Base-by-base conservation (phyloP, 2,329 filamentous ascomycete genomes). In the Sarocladium oryzae region DNA sequence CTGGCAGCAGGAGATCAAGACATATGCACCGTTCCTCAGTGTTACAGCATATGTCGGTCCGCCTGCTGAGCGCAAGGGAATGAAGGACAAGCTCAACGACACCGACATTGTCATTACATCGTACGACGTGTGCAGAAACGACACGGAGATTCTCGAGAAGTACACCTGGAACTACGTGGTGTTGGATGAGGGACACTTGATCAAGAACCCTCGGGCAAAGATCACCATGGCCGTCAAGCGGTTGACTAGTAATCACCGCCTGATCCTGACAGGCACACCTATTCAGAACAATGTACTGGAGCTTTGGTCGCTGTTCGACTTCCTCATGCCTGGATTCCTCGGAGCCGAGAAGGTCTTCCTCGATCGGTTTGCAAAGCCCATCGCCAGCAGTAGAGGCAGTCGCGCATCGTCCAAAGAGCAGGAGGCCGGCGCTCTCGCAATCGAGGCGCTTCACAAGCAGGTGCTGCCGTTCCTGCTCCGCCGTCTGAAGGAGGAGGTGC, bases 381-480 rank as follows among this genome's bases (percentile, higher is more conserved):
- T 96, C 59, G 89, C 92, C 1, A 91, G 91, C 3, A 96, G 89
- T 62, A 87, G 95, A 18, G 96, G 91, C 65, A 92, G 89, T 69
- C 99, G 97, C 67, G 95, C 93, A 1, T 97, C 92, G 1, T 96
- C 93, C 0, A 97, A 96, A 63, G 93, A 99, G 66, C 95, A 99
- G 70, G 93, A 99, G 73, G 89, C 90, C 2, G 93, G 95, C 51
- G 95, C 95, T 1, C 74, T 99, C 23, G 93, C 93, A 1, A 96
- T 99, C 52, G 93, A 99, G 68, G 93, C 93, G n/a, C 75, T 99
- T 20, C 93, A 99, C 71, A 99, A 99, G 67, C 93, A 99, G 65
- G 95, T 99, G 2, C 74, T 99, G 30, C 93, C 93, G 1, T 99
- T 99, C 84, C 76, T 99, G 55, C 81, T 99, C 35, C 89, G 93